These are phyloP conservation scores for Chaetomidium leptoderma DNA, from an alignment of 495 filamentous ascomycete species.

Conservation along the genomic window DNA sequence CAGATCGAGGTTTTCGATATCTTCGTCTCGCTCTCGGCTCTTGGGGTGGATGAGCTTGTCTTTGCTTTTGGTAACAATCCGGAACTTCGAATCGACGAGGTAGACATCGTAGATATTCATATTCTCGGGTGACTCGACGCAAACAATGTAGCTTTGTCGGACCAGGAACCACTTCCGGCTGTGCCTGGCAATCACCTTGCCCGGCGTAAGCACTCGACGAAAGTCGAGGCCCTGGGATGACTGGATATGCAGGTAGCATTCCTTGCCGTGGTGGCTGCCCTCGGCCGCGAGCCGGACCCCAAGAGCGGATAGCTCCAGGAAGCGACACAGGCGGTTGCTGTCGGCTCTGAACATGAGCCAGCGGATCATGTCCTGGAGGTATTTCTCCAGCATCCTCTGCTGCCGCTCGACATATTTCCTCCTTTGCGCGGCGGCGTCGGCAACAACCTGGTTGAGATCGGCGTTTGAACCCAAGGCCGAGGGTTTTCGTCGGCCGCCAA, in stretches of 20 bases:
- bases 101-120: constrained; percentile 99
- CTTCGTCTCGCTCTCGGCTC: constrained; percentile 41
- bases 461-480: constrained; percentile 31
- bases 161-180: constrained; percentile 96
- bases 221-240: constrained; percentile 90
- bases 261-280: constrained; percentile 95
- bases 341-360: constrained; percentile 95
- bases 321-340: constrained; percentile 93
- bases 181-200: constrained; percentile 72
- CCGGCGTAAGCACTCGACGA: constrained; percentile 70
- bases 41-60: constrained; percentile 60
- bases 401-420: constrained; percentile 59
- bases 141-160: constrained; percentile 95
- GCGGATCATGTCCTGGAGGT: constrained; percentile 89
- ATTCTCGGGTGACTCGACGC: constrained; percentile 93
- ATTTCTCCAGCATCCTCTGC: constrained; percentile 80
- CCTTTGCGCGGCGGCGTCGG: constrained; percentile 35
- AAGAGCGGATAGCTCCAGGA: constrained; percentile 89
- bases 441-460: constrained; percentile 22
- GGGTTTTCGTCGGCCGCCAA: constrained; percentile 33
- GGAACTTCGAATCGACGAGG: constrained; percentile 81
- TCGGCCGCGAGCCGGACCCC: constrained; percentile 94
- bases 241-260: constrained; percentile 87
- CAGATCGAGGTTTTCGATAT: constrained; percentile 34
- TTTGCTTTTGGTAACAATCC: constrained; percentile 70